Evolutionary conservation across 495 filamentous ascomycete genomes (phyloP).

Genomic region (Aspergillus carlsbadensis): DNA sequence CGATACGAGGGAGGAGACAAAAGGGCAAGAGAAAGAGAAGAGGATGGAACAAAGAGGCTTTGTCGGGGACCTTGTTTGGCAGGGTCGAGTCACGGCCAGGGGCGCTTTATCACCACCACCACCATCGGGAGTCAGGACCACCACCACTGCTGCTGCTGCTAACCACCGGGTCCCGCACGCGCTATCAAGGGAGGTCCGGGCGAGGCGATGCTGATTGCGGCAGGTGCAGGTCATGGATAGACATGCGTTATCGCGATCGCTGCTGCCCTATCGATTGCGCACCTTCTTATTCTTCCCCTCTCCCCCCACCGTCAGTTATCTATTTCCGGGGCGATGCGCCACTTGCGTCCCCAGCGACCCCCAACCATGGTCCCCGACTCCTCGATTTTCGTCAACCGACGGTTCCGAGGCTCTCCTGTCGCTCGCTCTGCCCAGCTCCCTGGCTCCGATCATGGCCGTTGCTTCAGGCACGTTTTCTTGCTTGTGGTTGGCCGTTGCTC

Average conservation of each 20-base stretch:
- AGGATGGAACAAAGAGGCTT: neutral
- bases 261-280: conserved; percentile 12
- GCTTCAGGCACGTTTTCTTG: conserved; percentile 21
- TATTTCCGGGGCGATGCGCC: neutral
- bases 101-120: conserved; percentile 3
- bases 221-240: conserved; percentile 18
- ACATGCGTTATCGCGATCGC: conserved; percentile 3
- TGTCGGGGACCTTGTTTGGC: conserved; percentile 7
- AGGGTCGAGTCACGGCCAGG: neutral
- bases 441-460: neutral
- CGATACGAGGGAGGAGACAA: neutral
- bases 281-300: conserved; percentile 1
- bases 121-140: no score
- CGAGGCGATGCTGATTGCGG: conserved; percentile 26
- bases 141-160: no score
- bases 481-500: conserved; percentile 11
- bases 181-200: conserved; percentile 19
- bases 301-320: conserved; percentile 1
- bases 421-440: neutral
- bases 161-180: neutral
- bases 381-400: conserved; percentile 7
- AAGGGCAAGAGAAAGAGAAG: neutral
- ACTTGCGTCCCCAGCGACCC: neutral
- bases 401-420: conserved; percentile 5
- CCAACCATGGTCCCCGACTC: conserved; percentile 1